Evolutionary conservation across 1,284 basidiomycete species (phyloP).

Genomic region (Mixia osmundae): DNA sequence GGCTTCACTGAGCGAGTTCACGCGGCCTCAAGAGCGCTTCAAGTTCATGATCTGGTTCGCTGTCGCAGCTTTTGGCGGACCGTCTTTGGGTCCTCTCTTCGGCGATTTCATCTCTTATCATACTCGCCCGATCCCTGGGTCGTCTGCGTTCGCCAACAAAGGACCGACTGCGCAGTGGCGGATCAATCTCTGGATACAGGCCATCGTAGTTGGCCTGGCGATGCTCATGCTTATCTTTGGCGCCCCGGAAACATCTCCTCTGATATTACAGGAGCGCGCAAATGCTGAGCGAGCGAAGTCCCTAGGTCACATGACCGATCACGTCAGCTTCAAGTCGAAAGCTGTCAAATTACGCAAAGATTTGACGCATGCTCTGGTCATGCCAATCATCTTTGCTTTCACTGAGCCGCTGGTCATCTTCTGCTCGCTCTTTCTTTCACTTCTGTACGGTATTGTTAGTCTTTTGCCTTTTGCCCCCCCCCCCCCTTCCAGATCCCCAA

Average conservation of each 20-base stretch:
- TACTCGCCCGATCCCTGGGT: too few relatives aligned
- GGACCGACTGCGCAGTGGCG: too few relatives aligned
- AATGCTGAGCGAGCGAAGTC: too few relatives aligned
- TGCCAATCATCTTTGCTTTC: conserved; percentile 7
- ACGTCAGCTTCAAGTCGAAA: background rate
- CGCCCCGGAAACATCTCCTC: conserved; percentile 3
- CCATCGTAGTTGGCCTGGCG: conserved; percentile 3
- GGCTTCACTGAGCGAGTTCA: conserved; percentile 4
- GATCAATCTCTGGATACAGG: conserved; percentile 4
- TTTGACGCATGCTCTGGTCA: background rate
- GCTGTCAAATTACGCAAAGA: conserved; percentile 1
- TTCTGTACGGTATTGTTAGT: conserved; percentile 9
- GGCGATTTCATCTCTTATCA: conserved; percentile 6
- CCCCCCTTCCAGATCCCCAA: background rate
- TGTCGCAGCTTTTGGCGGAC: conserved; percentile 3
- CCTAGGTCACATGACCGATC: too few relatives aligned
- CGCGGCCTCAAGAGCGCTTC: background rate
- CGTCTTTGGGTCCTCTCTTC: conserved; percentile 3
- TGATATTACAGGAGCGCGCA: background rate
- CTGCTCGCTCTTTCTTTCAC: conserved; percentile 3
- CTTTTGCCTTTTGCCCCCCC: conserved; percentile 2
- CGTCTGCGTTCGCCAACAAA: too few relatives aligned
- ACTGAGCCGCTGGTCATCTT: conserved; percentile 6
- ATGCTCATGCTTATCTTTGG: conserved; percentile 2
- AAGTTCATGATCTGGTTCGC: conserved; percentile 3